Evolutionary conservation across 495 filamentous ascomycete species (phyloP), one percentile per base, ranked within the genome.

Genomic region (Schizothecium vesticola): DNA sequence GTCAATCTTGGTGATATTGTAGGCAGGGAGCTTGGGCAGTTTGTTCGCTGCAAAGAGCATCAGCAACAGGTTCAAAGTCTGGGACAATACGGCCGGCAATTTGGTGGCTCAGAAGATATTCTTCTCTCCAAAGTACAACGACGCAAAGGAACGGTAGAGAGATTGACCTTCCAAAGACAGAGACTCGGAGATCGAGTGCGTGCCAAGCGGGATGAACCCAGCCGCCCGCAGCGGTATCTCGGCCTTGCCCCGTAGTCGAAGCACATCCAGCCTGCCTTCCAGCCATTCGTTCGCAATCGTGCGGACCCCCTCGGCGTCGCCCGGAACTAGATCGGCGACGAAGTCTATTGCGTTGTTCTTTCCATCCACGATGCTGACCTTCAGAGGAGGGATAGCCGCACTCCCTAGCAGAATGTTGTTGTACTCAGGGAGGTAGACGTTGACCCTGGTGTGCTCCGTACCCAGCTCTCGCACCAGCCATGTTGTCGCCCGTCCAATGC

Each of bases 261-360:
- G 76, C 61, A 82, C 79, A 2, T 85, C 85, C 61, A 99, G 76
- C 63, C 84, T 87, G 33, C 94, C 94, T 22, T 91, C 86, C 64
- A 99, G 72, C 89, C 92, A 99, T 75, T 97, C 92, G 70, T 92
- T 88, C 21, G 92, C 92, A 66, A 98, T 85, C n/a, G 82, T 83
- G 58, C 91, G 88, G 62, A 97, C 86, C 10, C 88, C 90, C 67
- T 91, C 88, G n/a, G 92, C 79, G 70, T 93, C 88, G 33, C 91
- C 92, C 21, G 92, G 89, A 25, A 84, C 77, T 62, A 97, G 76
- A 68, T 95, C 89, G 31, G 88, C 85, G 65, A 94, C 76, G 68
- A 97, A 89, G 70, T 97, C 91, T 36, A 97, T 79, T 63, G 84
- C 78, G 23, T 91, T 97, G 26, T 81, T 86, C 71, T 90, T 85